Evolutionary conservation across 23 red algal species (phyloP).

Genomic region (Gracilaria caudata): DNA sequence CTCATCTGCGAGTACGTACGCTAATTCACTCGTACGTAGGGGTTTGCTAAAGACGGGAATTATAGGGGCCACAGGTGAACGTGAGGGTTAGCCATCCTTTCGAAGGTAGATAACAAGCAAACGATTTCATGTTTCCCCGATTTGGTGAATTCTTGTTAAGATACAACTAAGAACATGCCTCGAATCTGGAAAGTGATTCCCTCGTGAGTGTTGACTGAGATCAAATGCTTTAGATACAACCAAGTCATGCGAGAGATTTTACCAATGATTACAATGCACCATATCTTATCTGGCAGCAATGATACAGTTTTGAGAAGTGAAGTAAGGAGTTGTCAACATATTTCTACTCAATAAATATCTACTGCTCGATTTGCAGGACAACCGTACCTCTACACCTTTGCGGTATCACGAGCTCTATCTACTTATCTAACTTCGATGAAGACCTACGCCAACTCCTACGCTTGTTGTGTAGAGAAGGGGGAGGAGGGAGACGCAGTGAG

Average conservation of each 20-base stretch:
- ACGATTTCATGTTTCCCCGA: not conserved
- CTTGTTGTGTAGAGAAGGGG: no score
- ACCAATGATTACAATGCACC: not conserved
- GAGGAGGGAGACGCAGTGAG: no score
- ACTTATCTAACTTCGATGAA: not conserved
- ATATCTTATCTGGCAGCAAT: not conserved
- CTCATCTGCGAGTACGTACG: no score
- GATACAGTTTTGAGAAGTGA: not conserved
- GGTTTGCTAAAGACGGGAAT: no score
- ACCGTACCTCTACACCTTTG: not conserved
- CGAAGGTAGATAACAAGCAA: not conserved
- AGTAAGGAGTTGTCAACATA: not conserved
- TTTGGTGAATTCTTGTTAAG: not conserved
- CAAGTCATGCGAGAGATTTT: not conserved
- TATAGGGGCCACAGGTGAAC: no score
- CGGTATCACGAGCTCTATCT: not conserved
- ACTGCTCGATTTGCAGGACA: not conserved
- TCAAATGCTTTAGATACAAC: no score
- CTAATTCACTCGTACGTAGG: no score
- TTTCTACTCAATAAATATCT: conserved; percentile 1
- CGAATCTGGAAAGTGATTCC: no score
- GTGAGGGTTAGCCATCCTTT: no score
- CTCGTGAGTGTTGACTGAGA: no score
- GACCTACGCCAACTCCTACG: no score
- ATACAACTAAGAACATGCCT: no score